A percentile compares a stretch with the other conserved stretches of the same genome.
These are phyloP conservation scores for Lipomyces sp. DNA, from an alignment of 805 yeast species.

Conservation along the genomic window DNA sequence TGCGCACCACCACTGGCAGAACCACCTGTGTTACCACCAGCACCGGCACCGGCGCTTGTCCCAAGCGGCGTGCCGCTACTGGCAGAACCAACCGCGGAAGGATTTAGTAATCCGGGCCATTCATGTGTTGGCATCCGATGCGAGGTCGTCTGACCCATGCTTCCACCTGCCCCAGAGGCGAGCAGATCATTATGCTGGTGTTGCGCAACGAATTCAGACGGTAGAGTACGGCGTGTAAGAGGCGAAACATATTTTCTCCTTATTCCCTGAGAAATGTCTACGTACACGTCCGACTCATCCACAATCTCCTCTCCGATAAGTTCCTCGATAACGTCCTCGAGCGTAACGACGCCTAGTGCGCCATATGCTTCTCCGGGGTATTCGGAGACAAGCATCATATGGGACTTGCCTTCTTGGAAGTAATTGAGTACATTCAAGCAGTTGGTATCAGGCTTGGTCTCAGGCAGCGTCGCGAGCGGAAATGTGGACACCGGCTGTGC, in stretches of 20 bases:
- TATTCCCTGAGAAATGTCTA: slow-evolving; percentile 85
- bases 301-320: slow-evolving; percentile 96
- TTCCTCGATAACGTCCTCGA: slow-evolving; percentile 98
- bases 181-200: slow-evolving; percentile 2
- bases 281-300: slow-evolving; percentile 91
- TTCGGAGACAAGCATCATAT: slow-evolving; percentile 89
- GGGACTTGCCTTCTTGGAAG: slow-evolving; percentile 96
- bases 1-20: neutral
- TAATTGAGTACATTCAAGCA: slow-evolving; percentile 91
- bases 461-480: slow-evolving; percentile 94
- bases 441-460: slow-evolving; percentile 86
- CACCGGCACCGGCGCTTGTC: neutral
- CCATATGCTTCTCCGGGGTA: slow-evolving; percentile 76
- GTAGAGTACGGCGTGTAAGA: slow-evolving; percentile 30
- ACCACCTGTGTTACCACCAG: neutral
- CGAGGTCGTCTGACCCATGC: neutral
- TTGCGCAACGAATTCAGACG: slow-evolving; percentile 24
- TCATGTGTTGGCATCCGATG: slow-evolving; percentile 2
- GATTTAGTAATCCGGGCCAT: neutral
- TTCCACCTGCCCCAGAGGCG: neutral
- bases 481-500: slow-evolving; percentile 86
- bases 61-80: neutral
- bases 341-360: slow-evolving; percentile 84
- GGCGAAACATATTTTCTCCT: slow-evolving; percentile 49
- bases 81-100: neutral